phyloP scores from a whole-genome alignment of 805 yeast genomes.

The Yamadazyma insecticola region DNA sequence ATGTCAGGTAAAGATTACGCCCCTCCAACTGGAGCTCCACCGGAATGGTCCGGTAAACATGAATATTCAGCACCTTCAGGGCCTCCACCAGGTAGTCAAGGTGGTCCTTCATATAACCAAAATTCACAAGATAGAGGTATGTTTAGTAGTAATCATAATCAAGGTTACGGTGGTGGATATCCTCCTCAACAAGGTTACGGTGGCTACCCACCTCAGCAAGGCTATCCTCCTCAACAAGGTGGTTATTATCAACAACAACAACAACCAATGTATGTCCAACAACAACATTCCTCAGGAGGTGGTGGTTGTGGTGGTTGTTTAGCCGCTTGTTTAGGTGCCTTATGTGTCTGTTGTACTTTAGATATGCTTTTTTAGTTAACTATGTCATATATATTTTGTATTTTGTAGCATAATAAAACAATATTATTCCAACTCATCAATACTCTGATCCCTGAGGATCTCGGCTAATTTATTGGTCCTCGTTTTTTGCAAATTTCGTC shows the following conservation, averaged over 20 bases:
- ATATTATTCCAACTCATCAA: too few relatives aligned
- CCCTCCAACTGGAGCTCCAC: slow-evolving; percentile 26
- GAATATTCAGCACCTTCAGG: slow-evolving; percentile 21
- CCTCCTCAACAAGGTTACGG: slow-evolving; percentile 19
- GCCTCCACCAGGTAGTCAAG: slow-evolving; percentile 14
- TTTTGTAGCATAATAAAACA: not conserved
- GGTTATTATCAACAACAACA: slow-evolving; percentile 39
- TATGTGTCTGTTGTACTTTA: slow-evolving; percentile 37
- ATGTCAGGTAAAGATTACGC: slow-evolving; percentile 9
- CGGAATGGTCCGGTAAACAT: slow-evolving; percentile 17
- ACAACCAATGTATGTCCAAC: slow-evolving; percentile 44
- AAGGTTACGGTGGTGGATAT: slow-evolving; percentile 11
- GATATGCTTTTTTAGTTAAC: slow-evolving; percentile 18
- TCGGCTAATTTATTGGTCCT: too few relatives aligned
- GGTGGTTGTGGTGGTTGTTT: slow-evolving; percentile 24
- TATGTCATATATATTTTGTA: not conserved
- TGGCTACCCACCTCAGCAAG: slow-evolving; percentile 14
- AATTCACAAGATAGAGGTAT: slow-evolving; percentile 19
- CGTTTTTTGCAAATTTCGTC: too few relatives aligned
- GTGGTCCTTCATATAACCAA: slow-evolving; percentile 3
- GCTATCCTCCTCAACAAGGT: slow-evolving; percentile 22
- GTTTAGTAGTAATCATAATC: slow-evolving; percentile 16
- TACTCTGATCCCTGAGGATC: too few relatives aligned
- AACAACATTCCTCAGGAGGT: slow-evolving; percentile 21
- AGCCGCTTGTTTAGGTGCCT: slow-evolving; percentile 39